Conservation (phyloP, 2,329 filamentous ascomycete genomes). For the Clarireedia monteithiana region DNA sequence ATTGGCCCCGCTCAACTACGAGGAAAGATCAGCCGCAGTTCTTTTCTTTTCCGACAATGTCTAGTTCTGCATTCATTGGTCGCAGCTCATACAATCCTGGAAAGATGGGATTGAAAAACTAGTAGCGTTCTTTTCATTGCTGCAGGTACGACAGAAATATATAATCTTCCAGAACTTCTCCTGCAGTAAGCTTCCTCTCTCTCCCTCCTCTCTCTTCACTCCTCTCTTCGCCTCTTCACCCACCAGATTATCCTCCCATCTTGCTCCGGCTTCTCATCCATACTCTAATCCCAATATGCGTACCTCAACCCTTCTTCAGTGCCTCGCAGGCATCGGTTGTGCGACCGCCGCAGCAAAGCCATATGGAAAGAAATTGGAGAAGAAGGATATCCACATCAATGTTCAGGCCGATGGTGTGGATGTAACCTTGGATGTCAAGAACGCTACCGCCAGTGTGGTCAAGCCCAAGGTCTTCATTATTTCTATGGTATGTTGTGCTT, state of each 20-base stretch:
- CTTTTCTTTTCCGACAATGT: too few species aligned
- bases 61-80: too few species aligned
- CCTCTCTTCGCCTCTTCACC: background rate
- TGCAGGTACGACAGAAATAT: background rate
- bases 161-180: background rate
- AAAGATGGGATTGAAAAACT: too few species aligned
- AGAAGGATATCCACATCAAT: slow-evolving; percentile 5
- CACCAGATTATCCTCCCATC: background rate
- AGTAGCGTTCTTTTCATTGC: background rate
- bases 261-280: background rate
- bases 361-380: background rate
- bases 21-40: too few species aligned
- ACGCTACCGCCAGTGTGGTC: slow-evolving; percentile 1
- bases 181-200: background rate
- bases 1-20: too few species aligned
- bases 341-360: slow-evolving; percentile 3
- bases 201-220: background rate
- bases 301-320: slow-evolving; percentile 4
- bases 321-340: slow-evolving; percentile 1
- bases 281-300: background rate
- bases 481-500: slow-evolving; percentile 43
- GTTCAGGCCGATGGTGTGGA: slow-evolving; percentile 1
- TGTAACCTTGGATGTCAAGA: background rate
- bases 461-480: slow-evolving; percentile 54
- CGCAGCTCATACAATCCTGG: too few species aligned